Evolutionary conservation across 2,329 filamentous ascomycete genomes (phyloP).

Genomic region (Cylindrodendrum hubeiense): DNA sequence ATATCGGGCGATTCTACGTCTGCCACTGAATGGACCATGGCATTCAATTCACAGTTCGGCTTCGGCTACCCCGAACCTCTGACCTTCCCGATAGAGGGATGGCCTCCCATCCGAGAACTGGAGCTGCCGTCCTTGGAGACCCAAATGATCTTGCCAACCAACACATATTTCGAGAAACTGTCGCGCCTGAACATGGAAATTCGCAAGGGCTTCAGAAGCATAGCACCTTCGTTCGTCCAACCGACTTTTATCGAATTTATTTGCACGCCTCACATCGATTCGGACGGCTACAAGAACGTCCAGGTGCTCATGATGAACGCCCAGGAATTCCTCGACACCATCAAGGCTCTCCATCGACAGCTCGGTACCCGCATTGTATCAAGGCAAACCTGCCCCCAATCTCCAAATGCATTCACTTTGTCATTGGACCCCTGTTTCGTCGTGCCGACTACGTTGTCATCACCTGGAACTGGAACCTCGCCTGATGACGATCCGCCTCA

Average conservation of each 20-base stretch:
- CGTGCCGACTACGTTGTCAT: constrained; percentile 4
- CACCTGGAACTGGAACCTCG: constrained; percentile 2
- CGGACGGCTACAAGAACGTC: constrained; percentile 37
- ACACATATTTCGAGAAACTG: constrained; percentile 34
- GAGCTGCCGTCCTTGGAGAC: constrained; percentile 18
- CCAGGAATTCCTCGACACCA: constrained; percentile 44
- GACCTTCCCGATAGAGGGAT: constrained; percentile 36
- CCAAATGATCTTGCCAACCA: constrained; percentile 19
- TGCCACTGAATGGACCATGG: constrained; percentile 30
- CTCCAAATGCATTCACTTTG: constrained; percentile 24
- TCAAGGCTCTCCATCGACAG: constrained; percentile 42
- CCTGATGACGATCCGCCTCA: not conserved
- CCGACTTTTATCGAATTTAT: constrained; percentile 30
- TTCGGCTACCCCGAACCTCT: constrained; percentile 23
- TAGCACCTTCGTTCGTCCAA: constrained; percentile 10
- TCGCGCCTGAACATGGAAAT: constrained; percentile 41
- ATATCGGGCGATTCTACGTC: constrained; percentile 28
- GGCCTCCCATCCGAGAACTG: constrained; percentile 32
- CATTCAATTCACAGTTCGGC: constrained; percentile 6
- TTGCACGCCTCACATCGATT: constrained; percentile 19
- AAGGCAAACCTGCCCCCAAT: constrained; percentile 12
- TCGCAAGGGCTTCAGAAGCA: constrained; percentile 30
- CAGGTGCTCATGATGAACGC: constrained; percentile 35
- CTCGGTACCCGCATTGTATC: constrained; percentile 28
- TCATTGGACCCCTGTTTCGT: constrained; percentile 13